Conservation (phyloP, 805 yeast genomes). For the Suhomyces pyralidae region DNA sequence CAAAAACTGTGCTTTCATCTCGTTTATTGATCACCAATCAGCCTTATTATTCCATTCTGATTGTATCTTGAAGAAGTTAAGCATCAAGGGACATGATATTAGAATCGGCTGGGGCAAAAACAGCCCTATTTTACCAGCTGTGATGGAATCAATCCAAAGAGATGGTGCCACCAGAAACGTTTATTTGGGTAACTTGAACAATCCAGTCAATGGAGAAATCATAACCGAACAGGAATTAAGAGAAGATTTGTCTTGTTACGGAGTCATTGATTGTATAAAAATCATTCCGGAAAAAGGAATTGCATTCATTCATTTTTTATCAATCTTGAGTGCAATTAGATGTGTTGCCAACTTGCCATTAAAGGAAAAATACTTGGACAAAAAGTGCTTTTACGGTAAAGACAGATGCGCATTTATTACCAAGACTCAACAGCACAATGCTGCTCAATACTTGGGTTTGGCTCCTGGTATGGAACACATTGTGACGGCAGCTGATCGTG, state of each 20-base stretch:
- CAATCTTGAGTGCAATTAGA: conserved; percentile 80
- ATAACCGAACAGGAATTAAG: conserved; percentile 63
- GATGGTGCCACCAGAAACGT: conserved; percentile 95
- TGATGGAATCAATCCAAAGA: conserved; percentile 69
- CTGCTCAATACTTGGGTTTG: conserved; percentile 89
- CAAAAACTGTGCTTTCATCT: conserved; percentile 85
- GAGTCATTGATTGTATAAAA: conserved; percentile 82
- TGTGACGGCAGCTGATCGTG: conserved; percentile 66
- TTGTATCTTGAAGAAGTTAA: conserved; percentile 78
- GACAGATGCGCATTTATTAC: conserved; percentile 94
- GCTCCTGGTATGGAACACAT: conserved; percentile 86
- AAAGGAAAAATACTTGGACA: conserved; percentile 64
- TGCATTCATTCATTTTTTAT: conserved; percentile 87
- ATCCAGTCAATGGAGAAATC: conserved; percentile 45
- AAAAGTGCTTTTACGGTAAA: conserved; percentile 86
- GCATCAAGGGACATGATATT: conserved; percentile 76
- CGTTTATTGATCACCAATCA: conserved; percentile 83
- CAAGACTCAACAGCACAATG: conserved; percentile 93
- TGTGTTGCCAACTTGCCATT: conserved; percentile 75
- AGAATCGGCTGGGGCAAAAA: conserved; percentile 94
- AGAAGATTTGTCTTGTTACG: conserved; percentile 67
- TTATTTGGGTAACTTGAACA: conserved; percentile 76
- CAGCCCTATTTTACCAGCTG: conserved; percentile 68
- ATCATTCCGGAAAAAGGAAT: conserved; percentile 76
- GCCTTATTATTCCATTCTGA: conserved; percentile 92